Percentiles rank a stretch among this genome's conserved stretches.
Evolutionary conservation across 345 rosid genomes (phyloP).

Genomic region (Brassica cretica): DNA sequence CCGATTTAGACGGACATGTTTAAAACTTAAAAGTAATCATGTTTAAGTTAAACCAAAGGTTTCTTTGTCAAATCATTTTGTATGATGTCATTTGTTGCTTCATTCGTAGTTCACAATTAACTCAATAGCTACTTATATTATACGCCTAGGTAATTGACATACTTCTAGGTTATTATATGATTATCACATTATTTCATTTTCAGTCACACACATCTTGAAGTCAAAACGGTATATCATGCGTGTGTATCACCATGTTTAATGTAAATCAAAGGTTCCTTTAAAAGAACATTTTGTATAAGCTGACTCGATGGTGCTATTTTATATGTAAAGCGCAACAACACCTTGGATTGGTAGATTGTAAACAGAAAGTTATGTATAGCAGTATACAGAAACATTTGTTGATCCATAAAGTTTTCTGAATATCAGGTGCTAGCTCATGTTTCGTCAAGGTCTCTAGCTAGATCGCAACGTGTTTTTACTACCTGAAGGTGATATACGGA

Average conservation of each 20-base stretch:
- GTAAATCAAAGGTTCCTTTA: conserved; percentile 6
- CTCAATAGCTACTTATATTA: conserved; percentile 21
- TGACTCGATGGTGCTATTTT: background rate
- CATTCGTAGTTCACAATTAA: conserved; percentile 8
- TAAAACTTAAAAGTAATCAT: background rate
- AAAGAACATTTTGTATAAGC: background rate
- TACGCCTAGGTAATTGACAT: background rate
- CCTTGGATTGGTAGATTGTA: background rate
- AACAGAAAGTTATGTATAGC: background rate
- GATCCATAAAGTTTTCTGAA: background rate
- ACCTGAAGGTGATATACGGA: background rate
- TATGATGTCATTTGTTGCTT: conserved; percentile 21
- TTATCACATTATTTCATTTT: background rate
- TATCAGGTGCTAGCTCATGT: background rate
- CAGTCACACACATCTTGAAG: background rate
- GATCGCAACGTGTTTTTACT: conserved; percentile 3
- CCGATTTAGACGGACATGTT: background rate
- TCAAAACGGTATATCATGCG: background rate
- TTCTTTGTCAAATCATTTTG: conserved; percentile 2
- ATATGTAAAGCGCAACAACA: background rate
- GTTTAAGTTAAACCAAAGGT: background rate
- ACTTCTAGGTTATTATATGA: background rate
- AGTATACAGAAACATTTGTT: background rate
- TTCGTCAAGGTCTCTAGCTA: background rate
- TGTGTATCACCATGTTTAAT: conserved; percentile 10